Evolutionary conservation across 1,139 yeast genomes (phyloP), one percentile per base, ranked within the genome.

Genomic region (Debaryomycetaceae sp.): DNA sequence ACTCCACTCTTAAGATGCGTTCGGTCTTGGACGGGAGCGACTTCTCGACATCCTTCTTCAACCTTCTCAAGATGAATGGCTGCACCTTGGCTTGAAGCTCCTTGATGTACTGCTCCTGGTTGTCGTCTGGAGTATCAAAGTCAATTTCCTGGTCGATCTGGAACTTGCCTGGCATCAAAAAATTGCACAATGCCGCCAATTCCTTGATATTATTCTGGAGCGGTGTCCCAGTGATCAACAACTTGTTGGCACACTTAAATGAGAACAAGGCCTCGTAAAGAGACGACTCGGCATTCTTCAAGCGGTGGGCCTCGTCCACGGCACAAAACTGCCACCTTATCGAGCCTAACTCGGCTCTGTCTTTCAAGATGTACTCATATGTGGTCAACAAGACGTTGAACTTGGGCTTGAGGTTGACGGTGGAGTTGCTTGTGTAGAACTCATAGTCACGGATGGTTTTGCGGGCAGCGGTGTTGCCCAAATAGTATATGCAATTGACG

Each of bases 191-290:
- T 0, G 99, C 97, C 2, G 96, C 96, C 43, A 93, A 70, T 58
- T 93, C 99, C 49, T 86, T 85, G 46, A 93, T 82, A 53, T 91
- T 93, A 52, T 93, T 93, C 55, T 91, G 99, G 42, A 91, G 69
- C 3, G 99, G 99, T 1, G 99, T 93, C 61, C 99, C 99, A 4
- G 99, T 93, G 44, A 93, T 93, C 40, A 93, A 71, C 37, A 93
- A 63, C 43, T 97, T 69, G 56, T 93, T 91, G 4, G 81, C 72
- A 11, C 83, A 93, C 45, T 78, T 83, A 59, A 93, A 88, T 45
- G 83, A 84, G 44, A 70, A 74, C 38, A 93, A 69, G 1, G 95
- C 81, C 51, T 89, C 96, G 51, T 91, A 91, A 29, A 93, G 63
- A 0, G 97, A 89, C 21, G 94, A 82, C 53, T 89, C 97, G 1